A percentile compares a stretch with the other conserved stretches of the same genome.
These are phyloP conservation scores for Lipomyces kockii DNA, from an alignment of 805 yeast species.

Conservation along the genomic window DNA sequence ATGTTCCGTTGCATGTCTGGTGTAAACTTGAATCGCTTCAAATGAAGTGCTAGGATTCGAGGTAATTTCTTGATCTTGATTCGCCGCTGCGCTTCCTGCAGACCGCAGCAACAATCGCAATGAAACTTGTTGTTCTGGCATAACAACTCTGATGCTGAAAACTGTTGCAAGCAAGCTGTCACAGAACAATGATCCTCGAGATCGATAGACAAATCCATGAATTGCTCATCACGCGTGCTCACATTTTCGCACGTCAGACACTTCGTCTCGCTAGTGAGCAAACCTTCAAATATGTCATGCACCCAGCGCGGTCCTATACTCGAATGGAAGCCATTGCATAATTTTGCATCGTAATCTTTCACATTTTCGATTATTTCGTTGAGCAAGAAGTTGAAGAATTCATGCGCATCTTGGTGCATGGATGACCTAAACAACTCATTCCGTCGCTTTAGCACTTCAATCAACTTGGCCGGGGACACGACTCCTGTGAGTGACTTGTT, in stretches of 20 bases:
- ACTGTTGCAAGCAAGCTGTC: slow-evolving; percentile 77
- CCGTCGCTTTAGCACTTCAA: slow-evolving; percentile 76
- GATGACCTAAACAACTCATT: slow-evolving; percentile 84
- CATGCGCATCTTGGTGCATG: slow-evolving; percentile 99
- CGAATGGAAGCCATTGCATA: slow-evolving; percentile 14
- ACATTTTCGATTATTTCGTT: slow-evolving; percentile 66
- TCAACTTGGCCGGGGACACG: slow-evolving; percentile 76
- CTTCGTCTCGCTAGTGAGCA: slow-evolving; percentile 81
- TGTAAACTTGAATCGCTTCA: slow-evolving; percentile 89
- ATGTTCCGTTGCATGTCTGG: slow-evolving; percentile 81
- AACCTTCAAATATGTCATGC: slow-evolving; percentile 79
- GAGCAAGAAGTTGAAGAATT: slow-evolving; percentile 83
- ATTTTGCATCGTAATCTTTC: slow-evolving; percentile 41
- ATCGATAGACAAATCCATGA: slow-evolving; percentile 85
- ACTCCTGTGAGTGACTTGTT: slow-evolving; percentile 73
- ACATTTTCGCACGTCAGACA: slow-evolving; percentile 87
- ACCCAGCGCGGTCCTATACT: slow-evolving; percentile 50
- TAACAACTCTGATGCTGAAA: slow-evolving; percentile 82
- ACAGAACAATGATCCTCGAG: slow-evolving; percentile 74
- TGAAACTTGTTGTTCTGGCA: slow-evolving; percentile 88
- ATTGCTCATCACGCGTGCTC: slow-evolving; percentile 81
- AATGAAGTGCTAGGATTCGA: slow-evolving; percentile 75
- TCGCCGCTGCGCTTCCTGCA: slow-evolving; percentile 92
- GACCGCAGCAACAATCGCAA: slow-evolving; percentile 86
- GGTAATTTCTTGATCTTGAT: slow-evolving; percentile 82